These are phyloP conservation scores for Nicotiana tomentosiformis DNA, from an alignment of 257 asterid genomes.

Conservation along the genomic window DNA sequence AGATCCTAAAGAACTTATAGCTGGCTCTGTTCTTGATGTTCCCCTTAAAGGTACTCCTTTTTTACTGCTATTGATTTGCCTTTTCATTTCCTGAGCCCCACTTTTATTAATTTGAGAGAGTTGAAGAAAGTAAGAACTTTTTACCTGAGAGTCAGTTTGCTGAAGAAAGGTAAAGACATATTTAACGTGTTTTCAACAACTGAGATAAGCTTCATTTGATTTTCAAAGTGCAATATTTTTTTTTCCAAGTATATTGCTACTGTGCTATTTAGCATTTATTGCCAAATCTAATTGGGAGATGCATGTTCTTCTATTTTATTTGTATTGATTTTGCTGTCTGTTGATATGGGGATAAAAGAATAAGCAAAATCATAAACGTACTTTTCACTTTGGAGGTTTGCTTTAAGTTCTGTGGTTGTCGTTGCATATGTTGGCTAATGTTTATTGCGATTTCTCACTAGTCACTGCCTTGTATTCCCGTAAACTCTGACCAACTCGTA, in stretches of 20 bases:
- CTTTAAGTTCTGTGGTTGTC: not conserved
- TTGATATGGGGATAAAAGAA: not conserved
- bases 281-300: not conserved
- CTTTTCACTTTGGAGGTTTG: not conserved
- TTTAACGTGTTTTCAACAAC: not conserved
- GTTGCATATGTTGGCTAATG: not conserved
- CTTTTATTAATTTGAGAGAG: not conserved
- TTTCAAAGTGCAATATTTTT: not conserved
- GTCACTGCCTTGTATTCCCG: not conserved
- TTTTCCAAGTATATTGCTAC: not conserved
- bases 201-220: not conserved
- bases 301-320: not conserved
- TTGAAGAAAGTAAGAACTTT: not conserved
- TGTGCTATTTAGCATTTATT: not conserved
- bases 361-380: not conserved
- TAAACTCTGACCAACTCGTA: not conserved
- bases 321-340: not conserved
- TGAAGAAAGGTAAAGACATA: not conserved
- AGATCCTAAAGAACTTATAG: constrained; percentile 30
- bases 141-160: not conserved
- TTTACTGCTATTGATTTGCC: no score
- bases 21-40: constrained; percentile 61
- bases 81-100: not conserved
- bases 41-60: constrained; percentile 59
- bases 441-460: not conserved